Base-by-base conservation (phyloP, 106 monocot species). In the Allium sativum region DNA sequence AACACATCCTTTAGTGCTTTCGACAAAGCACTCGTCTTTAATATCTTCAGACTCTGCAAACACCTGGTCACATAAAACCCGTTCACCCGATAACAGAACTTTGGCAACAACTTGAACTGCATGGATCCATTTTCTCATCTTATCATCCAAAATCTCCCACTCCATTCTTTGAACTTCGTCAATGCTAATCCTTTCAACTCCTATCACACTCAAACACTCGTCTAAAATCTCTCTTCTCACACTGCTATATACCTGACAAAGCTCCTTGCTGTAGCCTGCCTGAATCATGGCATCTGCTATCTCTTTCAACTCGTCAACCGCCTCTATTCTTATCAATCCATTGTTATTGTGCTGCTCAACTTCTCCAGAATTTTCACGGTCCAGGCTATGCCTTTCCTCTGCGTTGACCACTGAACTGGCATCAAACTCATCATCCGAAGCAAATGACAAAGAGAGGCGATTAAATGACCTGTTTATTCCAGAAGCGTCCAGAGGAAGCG, bases 111-210 rank as follows among this genome's bases (percentile, higher is more conserved):
- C 75, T 61, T 71, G 76, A 53, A 79, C 59, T 1, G 79, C 79
- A 46, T 77, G 79, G 16, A 53, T 75, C 94, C 94, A 95, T 50
- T 73, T 81, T 69, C 74, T 81, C 84, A 95, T 95, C 64, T 68
- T 78, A 16, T 69, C 78, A 60, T 90, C 86, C 8, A 95, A 66
- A 11, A 51, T 52, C 22, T 62, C 45, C 90, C 90, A 86, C 46
- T 83, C 81, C 21, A 74, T 65, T 53, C 68, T 64, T 74, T 81
- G 89, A 46, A 94, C 93, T 67, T 94, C 93, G 31, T 86, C 89
- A 0, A 89, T 80, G 70, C 89, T 85, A 63, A 93, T 59, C 56
- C 68, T 75, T 42, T 89, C 85, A 31, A 85, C 51, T 1, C 85
- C 85, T 20, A 93, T 75, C 11, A 72, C 64, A 10, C 76, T 71